Conservation (phyloP, 352 stramenopile genomes). For the Phytophthora pseudosyringae region DNA sequence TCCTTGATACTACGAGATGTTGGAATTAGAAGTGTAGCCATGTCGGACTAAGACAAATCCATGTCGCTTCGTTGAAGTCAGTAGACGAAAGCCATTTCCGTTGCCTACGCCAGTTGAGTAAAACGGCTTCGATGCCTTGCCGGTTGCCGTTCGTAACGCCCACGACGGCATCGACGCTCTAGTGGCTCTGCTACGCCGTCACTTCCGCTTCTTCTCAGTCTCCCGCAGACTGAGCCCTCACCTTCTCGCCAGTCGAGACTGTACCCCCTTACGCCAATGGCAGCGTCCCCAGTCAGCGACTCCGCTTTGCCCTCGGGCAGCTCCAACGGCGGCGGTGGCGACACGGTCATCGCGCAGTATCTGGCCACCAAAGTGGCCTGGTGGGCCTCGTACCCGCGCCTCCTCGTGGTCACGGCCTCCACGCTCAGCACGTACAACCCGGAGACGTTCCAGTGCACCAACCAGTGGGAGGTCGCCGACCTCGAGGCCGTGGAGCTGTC, state of each 20-base stretch:
- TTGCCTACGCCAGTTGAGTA: slow-evolving; percentile 26
- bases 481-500: slow-evolving; percentile 61
- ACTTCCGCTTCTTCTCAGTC: slow-evolving; percentile 26
- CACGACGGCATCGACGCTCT: not conserved
- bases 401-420: slow-evolving; percentile 61
- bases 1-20: too few species aligned
- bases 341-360: slow-evolving; percentile 69
- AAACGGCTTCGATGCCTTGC: slow-evolving; percentile 13
- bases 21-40: slow-evolving; percentile 4
- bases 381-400: slow-evolving; percentile 66
- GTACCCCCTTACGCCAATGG: slow-evolving; percentile 25
- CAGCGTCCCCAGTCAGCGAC: slow-evolving; percentile 15
- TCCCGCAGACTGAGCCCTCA: slow-evolving; percentile 6
- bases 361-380: slow-evolving; percentile 72
- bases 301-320: slow-evolving; percentile 10
- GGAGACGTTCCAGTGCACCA: slow-evolving; percentile 73
- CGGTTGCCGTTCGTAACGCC: slow-evolving; percentile 10
- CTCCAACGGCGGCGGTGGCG: slow-evolving; percentile 18
- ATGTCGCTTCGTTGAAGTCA: slow-evolving; percentile 9
- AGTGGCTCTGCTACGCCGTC: not conserved
- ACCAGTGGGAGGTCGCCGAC: slow-evolving; percentile 70
- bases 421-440: slow-evolving; percentile 69
- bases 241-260: slow-evolving; percentile 5
- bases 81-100: not conserved
- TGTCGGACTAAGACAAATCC: not conserved